Evolutionary conservation across 352 stramenopile genomes (phyloP), one percentile per base, ranked within the genome.

Genomic region (Phytophthora lateralis): DNA sequence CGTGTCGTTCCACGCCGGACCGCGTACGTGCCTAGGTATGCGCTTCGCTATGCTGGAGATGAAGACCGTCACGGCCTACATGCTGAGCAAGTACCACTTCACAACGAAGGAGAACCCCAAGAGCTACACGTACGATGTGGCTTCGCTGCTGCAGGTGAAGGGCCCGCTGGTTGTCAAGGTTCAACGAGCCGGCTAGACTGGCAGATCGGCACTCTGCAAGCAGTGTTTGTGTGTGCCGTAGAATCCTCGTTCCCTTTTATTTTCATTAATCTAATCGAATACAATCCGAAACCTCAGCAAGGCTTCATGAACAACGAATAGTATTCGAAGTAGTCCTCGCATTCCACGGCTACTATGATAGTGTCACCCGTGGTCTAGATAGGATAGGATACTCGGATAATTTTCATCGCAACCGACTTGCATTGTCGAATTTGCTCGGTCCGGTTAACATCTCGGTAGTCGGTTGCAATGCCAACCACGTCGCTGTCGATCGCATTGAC

Each of bases 11-110:
- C 62, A 73, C 43, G 69, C 65, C 2, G 69, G 66, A 10, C 69
- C 66, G 14, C 69, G 69, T 7, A 69, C 57, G 41, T 78, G 69
- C 34, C 38, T 78, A 4, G 69, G 69, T 24, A 69, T 75, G 65
- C 67, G 66, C 29, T 71, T 78, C 27, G 79, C 81, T 14, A 74
- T 88, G 62, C 60, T 85, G 7, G 75, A 88, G 66, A 73, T 83
- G 64, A 80, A 83, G 59, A 70, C 62, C 4, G 52, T 62, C 24
- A 50, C 60, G 29, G 69, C 65, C 6, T 64, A 39, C 27, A 56
- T 73, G 39, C 50, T 76, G 35, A 80, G 72, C 69, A 80, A 80
- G 55, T 80, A 72, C 43, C 56, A 80, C 47, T 60, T 80, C 52
- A 71, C 57, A 24, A 78, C 72, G 0, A 69, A 69, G 42, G 68